A percentile compares a stretch with the other conserved stretches of the same genome.
phyloP scores from a whole-genome alignment of 345 rosid species.

The Moringa oleifera region DNA sequence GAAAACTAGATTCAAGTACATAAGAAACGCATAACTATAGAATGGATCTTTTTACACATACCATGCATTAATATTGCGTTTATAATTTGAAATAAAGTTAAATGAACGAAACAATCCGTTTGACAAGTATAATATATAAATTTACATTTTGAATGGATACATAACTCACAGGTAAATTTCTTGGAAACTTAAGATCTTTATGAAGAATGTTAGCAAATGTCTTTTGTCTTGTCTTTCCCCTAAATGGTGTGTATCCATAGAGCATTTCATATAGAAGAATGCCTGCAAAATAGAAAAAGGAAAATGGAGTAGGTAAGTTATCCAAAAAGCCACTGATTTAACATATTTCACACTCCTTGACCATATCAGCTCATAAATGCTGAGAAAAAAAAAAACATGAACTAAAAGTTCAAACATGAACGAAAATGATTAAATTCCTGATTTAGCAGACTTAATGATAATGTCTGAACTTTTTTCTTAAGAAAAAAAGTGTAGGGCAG shows the following conservation, averaged over 20 bases:
- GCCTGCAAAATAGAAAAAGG: conserved; percentile 25
- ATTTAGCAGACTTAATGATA: neutral
- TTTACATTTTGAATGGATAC: too few species aligned
- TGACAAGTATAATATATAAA: too few species aligned
- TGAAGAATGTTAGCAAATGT: conserved; percentile 86
- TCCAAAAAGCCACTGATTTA: neutral
- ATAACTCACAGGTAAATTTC: conserved; percentile 50
- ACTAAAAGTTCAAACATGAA: too few species aligned
- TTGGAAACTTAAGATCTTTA: conserved; percentile 79
- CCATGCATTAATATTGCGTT: too few species aligned
- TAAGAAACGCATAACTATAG: too few species aligned
- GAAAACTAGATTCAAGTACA: too few species aligned
- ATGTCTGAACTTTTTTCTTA: too few species aligned
- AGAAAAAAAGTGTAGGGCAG: too few species aligned
- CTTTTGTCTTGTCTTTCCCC: conserved; percentile 93
- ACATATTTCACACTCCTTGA: neutral
- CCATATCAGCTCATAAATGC: neutral
- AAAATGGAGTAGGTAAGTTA: neutral
- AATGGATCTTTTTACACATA: too few species aligned
- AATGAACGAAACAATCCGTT: too few species aligned
- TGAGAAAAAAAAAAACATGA: neutral
- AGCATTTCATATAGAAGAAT: conserved; percentile 93
- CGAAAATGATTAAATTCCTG: neutral
- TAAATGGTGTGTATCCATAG: conserved; percentile 93
- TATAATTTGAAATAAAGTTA: too few species aligned